Evolutionary conservation across 2,329 filamentous ascomycete species (phyloP).

Genomic region (Cordyceps tenuipes): DNA sequence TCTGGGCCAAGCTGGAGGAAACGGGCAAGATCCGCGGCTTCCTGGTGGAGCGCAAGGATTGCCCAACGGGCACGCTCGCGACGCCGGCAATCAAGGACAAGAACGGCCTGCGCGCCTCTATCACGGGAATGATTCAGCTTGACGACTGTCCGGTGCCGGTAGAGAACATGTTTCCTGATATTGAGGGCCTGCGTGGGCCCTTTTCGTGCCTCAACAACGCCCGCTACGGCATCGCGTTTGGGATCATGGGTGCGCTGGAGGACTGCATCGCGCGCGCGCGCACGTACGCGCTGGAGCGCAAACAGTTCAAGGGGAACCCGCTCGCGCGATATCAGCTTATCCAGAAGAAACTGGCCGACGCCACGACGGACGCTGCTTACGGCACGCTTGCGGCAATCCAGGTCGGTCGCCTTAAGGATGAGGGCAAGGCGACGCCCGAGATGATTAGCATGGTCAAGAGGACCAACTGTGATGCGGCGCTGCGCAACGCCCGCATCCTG

Average conservation of each 20-base stretch:
- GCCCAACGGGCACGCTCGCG: constrained; percentile 79
- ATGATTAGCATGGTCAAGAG: constrained; percentile 98
- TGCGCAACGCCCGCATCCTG: constrained; percentile 68
- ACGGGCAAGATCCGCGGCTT: constrained; percentile 94
- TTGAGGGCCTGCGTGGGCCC: constrained; percentile 79
- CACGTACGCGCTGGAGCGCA: constrained; percentile 82
- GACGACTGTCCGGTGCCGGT: constrained; percentile 82
- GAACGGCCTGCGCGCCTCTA: constrained; percentile 83
- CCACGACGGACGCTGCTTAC: constrained; percentile 80
- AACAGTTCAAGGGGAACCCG: constrained; percentile 93
- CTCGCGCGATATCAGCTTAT: constrained; percentile 93
- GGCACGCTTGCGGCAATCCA: constrained; percentile 86
- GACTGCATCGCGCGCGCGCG: constrained; percentile 77
- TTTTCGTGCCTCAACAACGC: constrained; percentile 94
- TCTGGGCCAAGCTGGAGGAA: constrained; percentile 89
- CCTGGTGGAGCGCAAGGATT: constrained; percentile 74
- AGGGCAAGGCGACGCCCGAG: constrained; percentile 78
- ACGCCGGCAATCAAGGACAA: constrained; percentile 93
- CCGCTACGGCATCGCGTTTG: constrained; percentile 86
- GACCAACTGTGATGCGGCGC: constrained; percentile 89
- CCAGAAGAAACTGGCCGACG: constrained; percentile 96
- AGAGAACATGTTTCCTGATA: constrained; percentile 87
- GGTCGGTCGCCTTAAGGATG: constrained; percentile 87
- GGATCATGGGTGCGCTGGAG: constrained; percentile 87
- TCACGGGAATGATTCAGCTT: constrained; percentile 97